Percentiles rank a stretch among this genome's conserved stretches.
These are phyloP conservation scores for Rhytidhysteron rufulum DNA, from an alignment of 2,329 filamentous ascomycete species.

Conservation along the genomic window DNA sequence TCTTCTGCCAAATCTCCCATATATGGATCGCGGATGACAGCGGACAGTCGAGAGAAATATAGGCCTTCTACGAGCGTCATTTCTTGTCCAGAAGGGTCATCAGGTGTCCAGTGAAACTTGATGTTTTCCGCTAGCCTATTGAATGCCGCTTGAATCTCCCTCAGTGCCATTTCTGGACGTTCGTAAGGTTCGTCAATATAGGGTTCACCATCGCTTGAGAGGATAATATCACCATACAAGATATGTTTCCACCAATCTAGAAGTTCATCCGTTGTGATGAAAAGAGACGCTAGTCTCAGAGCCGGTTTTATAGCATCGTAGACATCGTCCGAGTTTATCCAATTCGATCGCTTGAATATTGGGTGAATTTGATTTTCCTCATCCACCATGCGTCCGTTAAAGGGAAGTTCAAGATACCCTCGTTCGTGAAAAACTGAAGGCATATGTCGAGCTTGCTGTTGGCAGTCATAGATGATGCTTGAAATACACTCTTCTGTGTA, in stretches of 20 bases:
- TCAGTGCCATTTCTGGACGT: background rate
- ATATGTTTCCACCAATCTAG: slow-evolving; percentile 3
- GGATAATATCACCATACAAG: background rate
- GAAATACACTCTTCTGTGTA: background rate
- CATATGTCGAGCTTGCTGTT: background rate
- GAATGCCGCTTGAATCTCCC: background rate
- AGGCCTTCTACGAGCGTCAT: background rate
- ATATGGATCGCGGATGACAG: background rate
- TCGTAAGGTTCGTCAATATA: background rate
- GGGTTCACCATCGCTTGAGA: background rate
- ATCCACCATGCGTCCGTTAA: background rate
- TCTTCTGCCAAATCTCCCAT: background rate
- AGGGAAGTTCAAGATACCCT: background rate
- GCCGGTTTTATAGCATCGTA: slow-evolving; percentile 2
- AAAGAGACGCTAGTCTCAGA: background rate
- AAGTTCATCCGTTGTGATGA: slow-evolving; percentile 1
- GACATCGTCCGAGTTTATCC: background rate
- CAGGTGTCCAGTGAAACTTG: background rate
- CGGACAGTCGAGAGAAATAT: background rate
- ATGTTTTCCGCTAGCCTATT: background rate
- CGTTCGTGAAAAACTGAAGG: background rate
- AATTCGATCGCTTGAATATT: slow-evolving; percentile 1
- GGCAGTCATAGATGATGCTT: background rate
- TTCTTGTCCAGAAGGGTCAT: too few relatives aligned
- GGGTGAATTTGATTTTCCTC: slow-evolving; percentile 1